Evolutionary conservation across 495 filamentous ascomycete genomes (phyloP), one percentile per base, ranked within the genome.

Genomic region (Xylaria telfairii): DNA sequence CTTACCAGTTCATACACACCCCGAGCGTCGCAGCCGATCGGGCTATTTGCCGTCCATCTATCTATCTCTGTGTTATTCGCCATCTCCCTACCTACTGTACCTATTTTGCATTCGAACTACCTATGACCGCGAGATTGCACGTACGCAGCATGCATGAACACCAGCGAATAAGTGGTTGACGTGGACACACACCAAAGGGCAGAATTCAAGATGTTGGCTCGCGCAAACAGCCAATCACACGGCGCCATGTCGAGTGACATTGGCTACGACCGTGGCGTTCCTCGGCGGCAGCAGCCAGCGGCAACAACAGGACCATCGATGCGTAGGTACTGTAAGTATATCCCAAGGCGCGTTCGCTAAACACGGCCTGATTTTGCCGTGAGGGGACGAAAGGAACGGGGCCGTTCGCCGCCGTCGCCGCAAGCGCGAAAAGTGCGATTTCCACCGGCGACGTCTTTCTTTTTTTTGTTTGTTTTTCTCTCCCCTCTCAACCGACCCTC

Each of bases 251-350:
- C 13, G 64, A 66, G 64, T 66, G 32, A 28, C 64, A 66, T 66
- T 34, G 64, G 46, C 47, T 66, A 66, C 64, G 47, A 53, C 64
- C 47, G 64, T 66, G 64, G 64, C 64, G 64, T 66, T n/a, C 57
- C 62, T n/a, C n/a, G n/a, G n/a, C n/a, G n/a, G n/a, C n/a, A n/a
- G n/a, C n/a, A n/a, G n/a, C n/a, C n/a, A n/a, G n/a, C 68, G 63
- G 30, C 32, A 15, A 32, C 24, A 37, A 10, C 49, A 65, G 34
- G 56, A 21, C 63, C 59, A 21, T 59, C 32, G 56, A 59, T 37
- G 17, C 24, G 24, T 7, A 10, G 51, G 51, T 17, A 30, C 30
- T 24, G 24, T 7, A 10, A 26, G 51, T 17, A 30, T 54, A 54
- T 54, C 51, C 0, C 26, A 54, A 54, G 51, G 51, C 28, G 17